Conservation (phyloP, 441 rosid species). For the Manihot esculenta region DNA sequence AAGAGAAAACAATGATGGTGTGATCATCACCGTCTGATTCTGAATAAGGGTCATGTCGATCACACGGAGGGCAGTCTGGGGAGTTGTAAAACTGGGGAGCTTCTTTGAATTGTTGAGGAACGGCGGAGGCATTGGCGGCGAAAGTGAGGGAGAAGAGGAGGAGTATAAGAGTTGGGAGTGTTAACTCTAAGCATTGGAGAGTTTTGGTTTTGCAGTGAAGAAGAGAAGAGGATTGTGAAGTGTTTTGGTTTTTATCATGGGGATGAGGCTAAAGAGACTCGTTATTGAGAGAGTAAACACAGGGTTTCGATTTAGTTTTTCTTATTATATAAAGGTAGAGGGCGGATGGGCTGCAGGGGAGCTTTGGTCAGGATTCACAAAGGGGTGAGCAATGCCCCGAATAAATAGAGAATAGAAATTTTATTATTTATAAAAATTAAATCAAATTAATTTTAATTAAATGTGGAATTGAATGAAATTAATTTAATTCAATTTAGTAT, state of each 20-base stretch:
- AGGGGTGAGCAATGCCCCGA: too few species aligned
- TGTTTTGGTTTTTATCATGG: too few species aligned
- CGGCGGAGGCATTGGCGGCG: constrained; percentile 23
- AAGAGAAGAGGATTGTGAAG: constrained; percentile 17
- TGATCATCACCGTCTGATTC: constrained; percentile 19
- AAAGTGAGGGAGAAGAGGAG: constrained; percentile 12
- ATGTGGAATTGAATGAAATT: too few species aligned
- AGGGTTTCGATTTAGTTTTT: constrained; percentile 17
- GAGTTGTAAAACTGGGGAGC: constrained; percentile 94
- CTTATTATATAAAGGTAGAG: background rate
- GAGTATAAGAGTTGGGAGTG: background rate
- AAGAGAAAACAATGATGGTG: background rate
- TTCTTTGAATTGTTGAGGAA: constrained; percentile 66
- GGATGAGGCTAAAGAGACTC: too few species aligned
- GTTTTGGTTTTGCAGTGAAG: background rate
- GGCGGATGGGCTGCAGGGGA: constrained; percentile 1
- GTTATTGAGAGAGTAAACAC: background rate
- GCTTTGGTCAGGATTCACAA: constrained; percentile 27
- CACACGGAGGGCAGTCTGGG: constrained; percentile 49
- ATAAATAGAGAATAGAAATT: too few species aligned
- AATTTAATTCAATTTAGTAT: too few species aligned
- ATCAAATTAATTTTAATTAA: too few species aligned
- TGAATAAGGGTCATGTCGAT: constrained; percentile 18
- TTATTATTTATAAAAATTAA: too few species aligned
- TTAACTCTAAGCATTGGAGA: constrained; percentile 3